Evolutionary conservation across 768 basidiomycete species (phyloP).

Genomic region (Sporobolomyces pararoseus): DNA sequence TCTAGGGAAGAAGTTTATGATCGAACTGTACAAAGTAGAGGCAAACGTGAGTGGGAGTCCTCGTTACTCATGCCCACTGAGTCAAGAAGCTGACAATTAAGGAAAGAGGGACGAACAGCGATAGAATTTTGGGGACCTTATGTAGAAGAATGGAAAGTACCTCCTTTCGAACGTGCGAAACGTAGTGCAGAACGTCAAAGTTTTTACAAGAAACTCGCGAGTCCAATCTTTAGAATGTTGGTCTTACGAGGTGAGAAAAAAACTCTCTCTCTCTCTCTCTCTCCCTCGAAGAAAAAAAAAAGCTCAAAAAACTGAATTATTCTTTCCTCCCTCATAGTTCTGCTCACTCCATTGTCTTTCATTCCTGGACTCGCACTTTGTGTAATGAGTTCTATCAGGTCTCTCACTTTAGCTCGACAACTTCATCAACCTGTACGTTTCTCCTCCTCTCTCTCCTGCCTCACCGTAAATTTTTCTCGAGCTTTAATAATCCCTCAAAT

Average conservation of each 20-base stretch:
- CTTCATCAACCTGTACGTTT: conserved; percentile 47
- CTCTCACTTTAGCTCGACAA: conserved; percentile 48
- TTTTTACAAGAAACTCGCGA: conserved; percentile 35
- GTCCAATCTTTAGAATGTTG: conserved; percentile 33
- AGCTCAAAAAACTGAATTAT: neutral
- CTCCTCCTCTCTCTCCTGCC: neutral
- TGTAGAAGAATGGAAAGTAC: conserved; percentile 44
- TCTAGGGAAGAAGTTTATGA: conserved; percentile 42
- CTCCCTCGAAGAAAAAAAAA: too few relatives aligned
- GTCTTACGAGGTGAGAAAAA: conserved; percentile 38
- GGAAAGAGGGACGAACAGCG: too few relatives aligned
- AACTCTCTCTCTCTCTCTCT: neutral
- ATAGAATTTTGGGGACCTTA: conserved; percentile 43
- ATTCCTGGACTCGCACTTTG: conserved; percentile 40
- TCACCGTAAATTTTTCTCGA: neutral
- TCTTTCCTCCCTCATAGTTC: conserved; percentile 22
- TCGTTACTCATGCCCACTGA: neutral
- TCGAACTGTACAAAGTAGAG: conserved; percentile 39
- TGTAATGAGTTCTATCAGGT: conserved; percentile 42
- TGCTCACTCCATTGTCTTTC: conserved; percentile 44
- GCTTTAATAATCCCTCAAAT: too few relatives aligned
- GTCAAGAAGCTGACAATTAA: neutral
- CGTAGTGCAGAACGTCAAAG: conserved; percentile 34
- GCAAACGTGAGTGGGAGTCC: conserved; percentile 31
- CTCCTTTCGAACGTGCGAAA: conserved; percentile 42